Base-by-base conservation (phyloP, 169 alveolate species). In the Eimeria acervulina region DNA sequence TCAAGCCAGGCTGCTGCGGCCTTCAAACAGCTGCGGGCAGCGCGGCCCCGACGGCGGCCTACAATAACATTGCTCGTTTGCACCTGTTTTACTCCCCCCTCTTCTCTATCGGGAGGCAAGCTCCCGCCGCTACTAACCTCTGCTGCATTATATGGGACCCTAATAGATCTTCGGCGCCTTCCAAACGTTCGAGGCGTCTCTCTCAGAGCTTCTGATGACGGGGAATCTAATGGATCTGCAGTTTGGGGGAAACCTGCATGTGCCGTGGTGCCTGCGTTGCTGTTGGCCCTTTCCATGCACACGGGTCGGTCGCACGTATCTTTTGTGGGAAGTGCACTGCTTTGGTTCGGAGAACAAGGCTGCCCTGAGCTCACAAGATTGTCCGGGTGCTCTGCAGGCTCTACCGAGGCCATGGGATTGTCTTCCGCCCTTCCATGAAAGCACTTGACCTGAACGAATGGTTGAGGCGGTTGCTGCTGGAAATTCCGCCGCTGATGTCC, bases 1-100 rank as follows among this genome's bases (percentile, higher is more conserved):
- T 80, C 93, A 4, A 84, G 78, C 93, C 93, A 84, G 0, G 93
- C 93, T 42, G 93, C 80, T 59, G 93, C 68, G 17, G 93, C 93
- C 93, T 59, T 55, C 7, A 84, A 59, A 84, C 93, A 84, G 80
- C 10, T 55, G 47, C 93, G 93, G 12, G 80, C 93, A 42, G 93
- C 93, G 10, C 93, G 93, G 61, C 93, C 93, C 36, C 93, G 76
- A 23, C 74, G 55, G 55, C 93, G 74, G 52, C 93, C 93, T 7
- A 59, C n/a, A 36, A 59, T 68, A 6, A 33, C 33, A 42, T 38
- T 33, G 78, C 55, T 7, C 26, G 21, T 36, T 40, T 59, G 61
- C 78, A 52, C 40, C 33, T 55, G 59, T 42, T 36, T 36, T 21
- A 44, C 47, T 19, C 52, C 78, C n/a, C n/a, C 59, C 13, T 26